Evolutionary conservation across 1,139 yeast genomes (phyloP).

Genomic region (Arxiozyma slooffiae): DNA sequence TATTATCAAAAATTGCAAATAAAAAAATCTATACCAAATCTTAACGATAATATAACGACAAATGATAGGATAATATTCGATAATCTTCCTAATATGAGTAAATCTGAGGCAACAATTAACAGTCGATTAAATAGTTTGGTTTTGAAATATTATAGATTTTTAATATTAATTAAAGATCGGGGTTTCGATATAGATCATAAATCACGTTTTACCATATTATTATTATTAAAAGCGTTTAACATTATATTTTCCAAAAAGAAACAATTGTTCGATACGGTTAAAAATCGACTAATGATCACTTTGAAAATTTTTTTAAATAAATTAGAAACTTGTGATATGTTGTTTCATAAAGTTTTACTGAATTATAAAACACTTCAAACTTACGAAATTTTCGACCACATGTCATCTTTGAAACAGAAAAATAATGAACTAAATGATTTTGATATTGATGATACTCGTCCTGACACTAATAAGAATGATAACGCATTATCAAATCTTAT

Average conservation of each 20-base stretch:
- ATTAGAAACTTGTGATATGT: conserved; percentile 14
- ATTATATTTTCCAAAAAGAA: neutral
- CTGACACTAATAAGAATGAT: neutral
- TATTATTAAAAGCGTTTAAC: neutral
- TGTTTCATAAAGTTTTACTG: conserved; percentile 13
- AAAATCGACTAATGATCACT: conserved; percentile 13
- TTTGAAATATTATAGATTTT: neutral
- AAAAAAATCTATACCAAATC: conserved; percentile 17
- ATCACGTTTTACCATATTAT: neutral
- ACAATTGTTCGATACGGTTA: conserved; percentile 2
- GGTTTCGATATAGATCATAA: neutral
- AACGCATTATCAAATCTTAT: conserved; percentile 4
- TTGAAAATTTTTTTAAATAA: conserved; percentile 12
- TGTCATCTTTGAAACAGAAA: neutral
- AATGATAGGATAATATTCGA: neutral
- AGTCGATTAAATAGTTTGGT: neutral
- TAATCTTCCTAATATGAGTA: neutral
- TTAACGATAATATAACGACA: conserved; percentile 1
- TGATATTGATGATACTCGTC: neutral
- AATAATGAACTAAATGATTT: no score
- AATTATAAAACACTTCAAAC: conserved; percentile 7
- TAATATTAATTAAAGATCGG: neutral
- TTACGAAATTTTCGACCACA: neutral
- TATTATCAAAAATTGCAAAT: conserved; percentile 10
- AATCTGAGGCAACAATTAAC: neutral